These are phyloP conservation scores for Chrysophaeum taylorii DNA, from an alignment of 352 stramenopile genomes.

Conservation along the genomic window DNA sequence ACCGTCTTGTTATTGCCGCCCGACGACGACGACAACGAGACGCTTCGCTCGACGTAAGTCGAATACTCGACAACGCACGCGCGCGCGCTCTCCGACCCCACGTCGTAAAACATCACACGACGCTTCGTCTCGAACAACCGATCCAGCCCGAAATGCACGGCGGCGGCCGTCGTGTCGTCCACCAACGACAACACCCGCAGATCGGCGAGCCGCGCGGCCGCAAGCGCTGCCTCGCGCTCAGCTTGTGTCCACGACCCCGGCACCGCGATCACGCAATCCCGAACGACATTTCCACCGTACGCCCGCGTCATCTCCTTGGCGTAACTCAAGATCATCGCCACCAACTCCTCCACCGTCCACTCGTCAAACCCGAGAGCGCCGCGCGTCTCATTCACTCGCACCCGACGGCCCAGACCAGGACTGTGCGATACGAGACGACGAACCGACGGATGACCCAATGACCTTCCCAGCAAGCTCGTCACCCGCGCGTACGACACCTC, in stretches of 20 bases:
- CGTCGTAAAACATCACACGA: conserved; percentile 93
- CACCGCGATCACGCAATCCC: conserved; percentile 90
- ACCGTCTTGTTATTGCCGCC: conserved; percentile 80
- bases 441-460: conserved; percentile 57
- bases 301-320: conserved; percentile 61
- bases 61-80: conserved; percentile 69
- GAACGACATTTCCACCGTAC: conserved; percentile 55
- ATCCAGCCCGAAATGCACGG: conserved; percentile 87
- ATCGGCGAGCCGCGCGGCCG: conserved; percentile 82
- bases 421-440: conserved; percentile 38
- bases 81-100: conserved; percentile 80
- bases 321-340: conserved; percentile 88
- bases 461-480: conserved; percentile 60
- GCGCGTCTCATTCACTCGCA: conserved; percentile 23
- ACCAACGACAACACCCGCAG: conserved; percentile 89
- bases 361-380: conserved; percentile 30
- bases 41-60: conserved; percentile 58
- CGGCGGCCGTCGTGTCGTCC: conserved; percentile 94
- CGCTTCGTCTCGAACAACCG: conserved; percentile 70
- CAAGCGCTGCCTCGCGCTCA: conserved; percentile 80
- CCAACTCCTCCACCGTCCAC: conserved; percentile 84
- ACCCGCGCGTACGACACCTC: conserved; percentile 4
- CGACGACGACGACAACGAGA: no score
- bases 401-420: not conserved
- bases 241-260: conserved; percentile 85